These are phyloP conservation scores for Rubia tinctorum DNA, from an alignment of 305 asterid genomes.

Conservation along the genomic window DNA sequence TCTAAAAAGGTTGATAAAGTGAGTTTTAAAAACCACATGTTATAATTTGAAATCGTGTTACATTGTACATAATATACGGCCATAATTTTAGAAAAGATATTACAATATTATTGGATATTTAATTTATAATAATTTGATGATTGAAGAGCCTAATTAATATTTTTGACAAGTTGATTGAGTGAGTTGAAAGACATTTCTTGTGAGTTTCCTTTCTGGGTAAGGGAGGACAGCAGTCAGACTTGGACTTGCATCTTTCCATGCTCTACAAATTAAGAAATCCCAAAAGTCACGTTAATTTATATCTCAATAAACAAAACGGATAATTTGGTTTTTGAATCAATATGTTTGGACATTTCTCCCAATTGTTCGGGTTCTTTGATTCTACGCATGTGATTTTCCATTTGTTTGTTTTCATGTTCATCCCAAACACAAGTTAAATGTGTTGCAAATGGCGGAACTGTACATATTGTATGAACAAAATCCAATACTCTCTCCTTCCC, in stretches of 20 bases:
- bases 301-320: background rate
- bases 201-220: background rate
- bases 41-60: no score
- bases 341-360: background rate
- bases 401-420: background rate
- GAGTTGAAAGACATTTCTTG: background rate
- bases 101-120: background rate
- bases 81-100: background rate
- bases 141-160: no score
- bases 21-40: no score
- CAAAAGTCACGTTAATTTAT: background rate
- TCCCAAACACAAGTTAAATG: background rate
- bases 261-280: background rate
- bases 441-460: background rate
- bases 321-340: background rate
- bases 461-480: background rate
- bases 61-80: no score
- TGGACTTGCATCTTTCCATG: background rate
- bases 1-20: no score
- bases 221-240: conserved; percentile 8
- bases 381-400: background rate
- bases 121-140: no score
- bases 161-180: no score
- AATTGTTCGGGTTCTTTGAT: background rate
- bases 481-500: no score